Percentiles rank a stretch among this genome's conserved stretches.
Evolutionary conservation across 176 grass and related monocot genomes (phyloP).

Genomic region (barley (Hordeum vulgare)): DNA sequence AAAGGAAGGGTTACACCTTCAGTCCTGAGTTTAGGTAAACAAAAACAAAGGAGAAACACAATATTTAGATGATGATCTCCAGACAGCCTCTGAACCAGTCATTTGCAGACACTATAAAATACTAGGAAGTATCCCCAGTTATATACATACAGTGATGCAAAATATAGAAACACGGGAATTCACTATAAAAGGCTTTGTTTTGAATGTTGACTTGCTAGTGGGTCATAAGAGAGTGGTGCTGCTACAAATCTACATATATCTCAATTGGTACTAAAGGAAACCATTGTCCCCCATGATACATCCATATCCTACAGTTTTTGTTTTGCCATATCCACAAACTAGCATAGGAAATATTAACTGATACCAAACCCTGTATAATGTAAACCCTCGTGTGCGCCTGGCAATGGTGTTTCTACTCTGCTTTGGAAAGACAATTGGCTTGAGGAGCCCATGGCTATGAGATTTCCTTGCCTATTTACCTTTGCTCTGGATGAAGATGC

Average conservation of each 20-base stretch:
- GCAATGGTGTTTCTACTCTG: neutral
- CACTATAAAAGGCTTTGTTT: neutral
- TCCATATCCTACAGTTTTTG: neutral
- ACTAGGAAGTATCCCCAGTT: neutral
- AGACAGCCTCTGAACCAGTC: neutral
- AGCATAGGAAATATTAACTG: neutral
- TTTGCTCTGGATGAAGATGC: neutral
- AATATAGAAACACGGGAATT: neutral
- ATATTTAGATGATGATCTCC: neutral
- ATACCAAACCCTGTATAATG: neutral
- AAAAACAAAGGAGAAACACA: neutral
- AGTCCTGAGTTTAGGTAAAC: neutral
- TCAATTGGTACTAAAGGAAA: neutral
- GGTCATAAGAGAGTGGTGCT: neutral
- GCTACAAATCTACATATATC: neutral
- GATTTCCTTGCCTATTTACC: neutral
- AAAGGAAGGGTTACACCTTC: neutral
- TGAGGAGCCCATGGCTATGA: neutral
- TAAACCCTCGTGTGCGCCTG: neutral
- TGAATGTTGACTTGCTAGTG: neutral
- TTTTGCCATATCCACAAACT: neutral
- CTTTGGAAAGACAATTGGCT: neutral
- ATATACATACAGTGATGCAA: neutral
- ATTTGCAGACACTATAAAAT: neutral
- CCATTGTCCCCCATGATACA: neutral